Percentiles rank a stretch among this genome's conserved stretches.
Conservation (phyloP, 2,329 filamentous ascomycete genomes). For the Exophiala aquamarina region DNA sequence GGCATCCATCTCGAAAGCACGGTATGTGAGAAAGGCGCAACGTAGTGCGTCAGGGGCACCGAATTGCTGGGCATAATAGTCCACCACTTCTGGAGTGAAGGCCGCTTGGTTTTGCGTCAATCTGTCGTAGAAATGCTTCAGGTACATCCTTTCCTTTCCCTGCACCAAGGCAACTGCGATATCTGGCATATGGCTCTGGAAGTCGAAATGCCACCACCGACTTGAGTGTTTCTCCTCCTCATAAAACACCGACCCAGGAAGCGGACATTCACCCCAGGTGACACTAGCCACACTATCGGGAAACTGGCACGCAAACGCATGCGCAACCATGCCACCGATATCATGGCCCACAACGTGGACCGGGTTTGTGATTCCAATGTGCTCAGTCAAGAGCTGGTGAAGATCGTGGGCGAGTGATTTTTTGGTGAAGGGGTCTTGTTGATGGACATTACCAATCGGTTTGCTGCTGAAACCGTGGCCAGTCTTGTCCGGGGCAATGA, state of each 20-base stretch:
- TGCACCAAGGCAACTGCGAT: constrained; percentile 41
- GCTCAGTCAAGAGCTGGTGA: constrained; percentile 30
- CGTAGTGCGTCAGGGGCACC: constrained; percentile 36
- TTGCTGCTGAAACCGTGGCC: constrained; percentile 25
- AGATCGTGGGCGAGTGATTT: constrained; percentile 43
- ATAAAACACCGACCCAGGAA: constrained; percentile 35
- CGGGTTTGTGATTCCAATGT: constrained; percentile 37
- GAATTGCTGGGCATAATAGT: constrained; percentile 40
- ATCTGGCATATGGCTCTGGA: constrained; percentile 39
- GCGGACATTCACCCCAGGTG: constrained; percentile 44
- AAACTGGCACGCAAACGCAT: constrained; percentile 41
- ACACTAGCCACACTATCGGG: constrained; percentile 35
- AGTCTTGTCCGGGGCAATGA: constrained; percentile 33
- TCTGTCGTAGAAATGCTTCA: constrained; percentile 46
- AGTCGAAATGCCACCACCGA: constrained; percentile 44
- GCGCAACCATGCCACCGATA: constrained; percentile 50
- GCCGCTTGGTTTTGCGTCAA: constrained; percentile 37
- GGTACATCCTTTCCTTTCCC: constrained; percentile 42
- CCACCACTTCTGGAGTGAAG: constrained; percentile 38
- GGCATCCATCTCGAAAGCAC: constrained; percentile 35
- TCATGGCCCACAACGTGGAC: constrained; percentile 49
- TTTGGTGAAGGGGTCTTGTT: constrained; percentile 41
- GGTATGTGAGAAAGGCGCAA: constrained; percentile 36
- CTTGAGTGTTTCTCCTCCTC: constrained; percentile 42
- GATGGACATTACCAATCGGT: constrained; percentile 12